These are phyloP conservation scores for Podila epicladia DNA, from an alignment of 192 early-diverging fungal species.

Conservation along the genomic window DNA sequence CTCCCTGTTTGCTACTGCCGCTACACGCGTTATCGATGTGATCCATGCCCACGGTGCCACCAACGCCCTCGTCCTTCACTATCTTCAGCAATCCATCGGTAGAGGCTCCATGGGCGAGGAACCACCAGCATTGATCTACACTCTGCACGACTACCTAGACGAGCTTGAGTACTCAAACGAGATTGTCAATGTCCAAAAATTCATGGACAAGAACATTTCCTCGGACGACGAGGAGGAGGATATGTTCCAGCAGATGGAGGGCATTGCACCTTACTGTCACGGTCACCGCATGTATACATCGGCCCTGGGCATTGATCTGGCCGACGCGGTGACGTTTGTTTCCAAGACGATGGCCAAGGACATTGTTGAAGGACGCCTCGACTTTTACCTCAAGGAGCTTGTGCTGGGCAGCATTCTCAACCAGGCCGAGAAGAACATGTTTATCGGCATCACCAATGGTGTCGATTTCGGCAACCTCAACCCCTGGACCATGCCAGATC, in stretches of 20 bases:
- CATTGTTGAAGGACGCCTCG: constrained; percentile 61
- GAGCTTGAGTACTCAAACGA: constrained; percentile 65
- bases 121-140: constrained; percentile 62
- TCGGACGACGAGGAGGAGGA: constrained; percentile 44
- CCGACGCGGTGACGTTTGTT: constrained; percentile 63
- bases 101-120: constrained; percentile 47
- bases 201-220: constrained; percentile 48
- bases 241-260: constrained; percentile 30
- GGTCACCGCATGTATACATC: constrained; percentile 61
- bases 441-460: constrained; percentile 65
- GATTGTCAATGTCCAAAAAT: constrained; percentile 57
- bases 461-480: constrained; percentile 59
- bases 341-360: constrained; percentile 63
- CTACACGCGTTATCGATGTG: constrained; percentile 53
- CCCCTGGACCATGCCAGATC: constrained; percentile 54
- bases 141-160: constrained; percentile 68
- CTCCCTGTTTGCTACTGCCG: constrained; percentile 56
- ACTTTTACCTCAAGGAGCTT: constrained; percentile 66
- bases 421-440: constrained; percentile 53
- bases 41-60: constrained; percentile 68
- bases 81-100: constrained; percentile 48
- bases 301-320: constrained; percentile 58
- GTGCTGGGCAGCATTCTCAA: constrained; percentile 59
- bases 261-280: constrained; percentile 54
- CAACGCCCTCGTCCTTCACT: constrained; percentile 60